Percentiles rank a stretch among this genome's conserved stretches.
Evolutionary conservation across 108 stramenopile species (phyloP).

Genomic region (Chaetoceros muelleri): DNA sequence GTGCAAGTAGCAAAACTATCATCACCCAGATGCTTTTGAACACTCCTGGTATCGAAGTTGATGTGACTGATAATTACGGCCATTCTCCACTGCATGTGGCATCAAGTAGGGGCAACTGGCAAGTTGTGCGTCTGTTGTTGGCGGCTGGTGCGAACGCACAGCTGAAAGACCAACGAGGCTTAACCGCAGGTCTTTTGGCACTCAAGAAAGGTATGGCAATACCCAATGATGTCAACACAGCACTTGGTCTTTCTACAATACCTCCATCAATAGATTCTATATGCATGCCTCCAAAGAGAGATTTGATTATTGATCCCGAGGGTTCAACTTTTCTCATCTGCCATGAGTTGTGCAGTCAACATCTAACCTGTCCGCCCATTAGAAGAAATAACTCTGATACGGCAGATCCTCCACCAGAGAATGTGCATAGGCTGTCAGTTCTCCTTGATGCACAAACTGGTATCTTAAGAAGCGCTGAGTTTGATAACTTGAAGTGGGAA

Average conservation of each 20-base stretch:
- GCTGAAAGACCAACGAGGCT: conserved; percentile 60
- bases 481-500: conserved; percentile 54
- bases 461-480: conserved; percentile 67
- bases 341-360: conserved; percentile 73
- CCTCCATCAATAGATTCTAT: conserved; percentile 26
- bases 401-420: conserved; percentile 75
- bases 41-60: conserved; percentile 59
- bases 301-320: conserved; percentile 79
- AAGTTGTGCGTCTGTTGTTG: conserved; percentile 56
- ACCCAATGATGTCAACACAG: conserved; percentile 50
- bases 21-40: conserved; percentile 54
- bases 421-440: conserved; percentile 72
- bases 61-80: conserved; percentile 66
- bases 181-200: conserved; percentile 66
- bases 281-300: conserved; percentile 37
- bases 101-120: conserved; percentile 70
- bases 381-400: conserved; percentile 42
- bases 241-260: conserved; percentile 33
- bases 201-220: conserved; percentile 76
- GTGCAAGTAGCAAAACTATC: conserved; percentile 14
- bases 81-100: conserved; percentile 77
- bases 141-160: conserved; percentile 47
- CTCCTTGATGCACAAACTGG: conserved; percentile 69
- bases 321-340: conserved; percentile 53
- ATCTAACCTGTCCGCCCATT: conserved; percentile 78